Base-by-base conservation (phyloP, 2,329 filamentous ascomycete genomes). In the Botryotinia convoluta region DNA sequence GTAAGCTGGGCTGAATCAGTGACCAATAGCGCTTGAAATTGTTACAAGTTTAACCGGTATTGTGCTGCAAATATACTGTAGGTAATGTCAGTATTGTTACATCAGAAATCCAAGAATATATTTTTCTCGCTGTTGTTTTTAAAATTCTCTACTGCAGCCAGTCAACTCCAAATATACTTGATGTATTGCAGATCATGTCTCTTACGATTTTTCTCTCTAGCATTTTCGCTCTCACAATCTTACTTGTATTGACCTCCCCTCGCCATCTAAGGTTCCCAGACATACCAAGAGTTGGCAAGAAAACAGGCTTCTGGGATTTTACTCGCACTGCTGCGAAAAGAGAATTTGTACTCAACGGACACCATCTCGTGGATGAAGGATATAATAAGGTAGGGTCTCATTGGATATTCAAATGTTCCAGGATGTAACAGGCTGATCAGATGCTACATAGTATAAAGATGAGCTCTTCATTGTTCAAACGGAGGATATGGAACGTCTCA, bases 401-500 rank as follows among this genome's bases (percentile, higher is more conserved):
- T 22, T 37, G 1, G 0, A 61, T 29, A 4, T 26, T 44, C 2
- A n/a, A 45, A 5, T 14, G 14, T 29, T 70, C 12, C 35, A 4
- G 35, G 22, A 32, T 59, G 7, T 14, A 37, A 42, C 4, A 26
- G 42, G 35, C 54, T 39, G 12, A 70, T 32, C n/a, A 20, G 29
- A 20, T n/a, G 39, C 10, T 20, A 61, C 35, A 26, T n/a, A 71
- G 69, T 71, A 60, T 20, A 64, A 32, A 57, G 16, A 64, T 22
- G 35, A 57, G 37, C 29, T 26, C 12, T 71, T 71, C 44, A 39
- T 39, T 22, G 35, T 71, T 12, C 69, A 64, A 44, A 63, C 59
- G 18, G n/a, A 64, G 20, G 42, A 64, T 26, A 71, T 64, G 59
- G 35, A 71, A 63, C 44, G 59, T 7, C 14, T 71, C 1, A 59